These are phyloP conservation scores for Dryas alaskensis DNA, from an alignment of 306 rosid genomes.

Conservation along the genomic window DNA sequence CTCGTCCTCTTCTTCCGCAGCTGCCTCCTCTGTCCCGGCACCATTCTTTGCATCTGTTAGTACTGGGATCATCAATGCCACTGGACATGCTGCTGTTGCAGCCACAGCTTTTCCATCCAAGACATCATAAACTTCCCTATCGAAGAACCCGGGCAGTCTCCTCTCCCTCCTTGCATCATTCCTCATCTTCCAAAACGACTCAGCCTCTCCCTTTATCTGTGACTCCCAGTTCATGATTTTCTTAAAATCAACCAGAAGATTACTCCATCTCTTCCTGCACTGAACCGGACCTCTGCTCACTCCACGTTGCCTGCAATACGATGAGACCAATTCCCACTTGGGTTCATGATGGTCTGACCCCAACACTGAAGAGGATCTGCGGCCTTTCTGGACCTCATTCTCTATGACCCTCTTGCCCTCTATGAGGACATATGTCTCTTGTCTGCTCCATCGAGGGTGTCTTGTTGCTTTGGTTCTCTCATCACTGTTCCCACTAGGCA, in stretches of 20 bases:
- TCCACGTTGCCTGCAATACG: not conserved
- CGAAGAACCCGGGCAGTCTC: constrained; percentile 23
- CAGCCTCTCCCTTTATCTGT: not conserved
- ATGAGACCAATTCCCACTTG: constrained; percentile 23
- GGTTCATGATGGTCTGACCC: constrained; percentile 6
- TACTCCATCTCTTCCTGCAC: constrained; percentile 24
- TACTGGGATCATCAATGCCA: not conserved
- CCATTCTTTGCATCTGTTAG: not conserved
- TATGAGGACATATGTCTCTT: constrained; percentile 14
- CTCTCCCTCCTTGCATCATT: constrained; percentile 17
- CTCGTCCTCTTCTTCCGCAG: constrained; percentile 5
- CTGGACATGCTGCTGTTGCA: not conserved
- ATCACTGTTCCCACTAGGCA: not conserved
- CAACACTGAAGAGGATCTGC: not conserved
- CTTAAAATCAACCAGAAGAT: constrained; percentile 23
- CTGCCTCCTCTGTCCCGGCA: not conserved
- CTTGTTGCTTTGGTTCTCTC: not conserved
- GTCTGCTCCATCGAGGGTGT: constrained; percentile 16
- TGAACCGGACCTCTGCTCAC: constrained; percentile 8
- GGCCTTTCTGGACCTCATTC: constrained; percentile 3
- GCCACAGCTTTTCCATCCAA: constrained; percentile 1
- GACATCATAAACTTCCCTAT: constrained; percentile 17
- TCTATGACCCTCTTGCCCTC: constrained; percentile 12
- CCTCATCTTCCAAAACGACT: constrained; percentile 26
- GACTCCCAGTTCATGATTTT: constrained; percentile 18